Conservation (phyloP, 805 yeast species). For the Kazachstania kunashirensis region DNA sequence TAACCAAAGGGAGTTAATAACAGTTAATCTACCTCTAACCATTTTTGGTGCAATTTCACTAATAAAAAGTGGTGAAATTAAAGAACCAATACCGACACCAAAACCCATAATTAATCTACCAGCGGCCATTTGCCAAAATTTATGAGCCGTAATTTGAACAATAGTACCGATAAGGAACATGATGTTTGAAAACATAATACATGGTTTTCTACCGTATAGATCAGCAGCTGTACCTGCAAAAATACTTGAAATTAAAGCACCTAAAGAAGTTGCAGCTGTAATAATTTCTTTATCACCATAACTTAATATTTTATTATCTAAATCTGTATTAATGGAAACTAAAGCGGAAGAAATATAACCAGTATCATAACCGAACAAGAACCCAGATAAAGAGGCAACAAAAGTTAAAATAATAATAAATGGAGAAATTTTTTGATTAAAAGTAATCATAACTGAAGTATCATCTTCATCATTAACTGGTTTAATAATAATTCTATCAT, state of each 20-base stretch:
- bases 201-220: constrained; percentile 72
- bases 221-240: constrained; percentile 80
- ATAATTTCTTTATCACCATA: constrained; percentile 81
- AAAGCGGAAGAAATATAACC: constrained; percentile 93
- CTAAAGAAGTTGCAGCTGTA: constrained; percentile 90
- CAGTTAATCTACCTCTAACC: constrained; percentile 85
- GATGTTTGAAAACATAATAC: constrained; percentile 71
- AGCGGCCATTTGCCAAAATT: constrained; percentile 82
- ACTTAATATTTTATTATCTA: constrained; percentile 48
- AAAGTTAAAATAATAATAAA: constrained; percentile 61
- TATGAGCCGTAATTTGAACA: constrained; percentile 70
- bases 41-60: constrained; percentile 87
- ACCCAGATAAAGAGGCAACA: constrained; percentile 84
- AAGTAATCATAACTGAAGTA: constrained; percentile 38
- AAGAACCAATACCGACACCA: constrained; percentile 92
- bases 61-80: constrained; percentile 89
- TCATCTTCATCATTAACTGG: constrained; percentile 42
- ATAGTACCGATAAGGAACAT: constrained; percentile 78
- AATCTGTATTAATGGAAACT: constrained; percentile 73
- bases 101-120: constrained; percentile 93
- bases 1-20: constrained; percentile 77
- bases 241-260: constrained; percentile 75
- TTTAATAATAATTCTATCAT: constrained; percentile 21
- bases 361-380: constrained; percentile 95
- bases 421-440: constrained; percentile 47